These are phyloP conservation scores for Takashimella tepidaria DNA, from an alignment of 1,284 basidiomycete species.

Conservation along the genomic window DNA sequence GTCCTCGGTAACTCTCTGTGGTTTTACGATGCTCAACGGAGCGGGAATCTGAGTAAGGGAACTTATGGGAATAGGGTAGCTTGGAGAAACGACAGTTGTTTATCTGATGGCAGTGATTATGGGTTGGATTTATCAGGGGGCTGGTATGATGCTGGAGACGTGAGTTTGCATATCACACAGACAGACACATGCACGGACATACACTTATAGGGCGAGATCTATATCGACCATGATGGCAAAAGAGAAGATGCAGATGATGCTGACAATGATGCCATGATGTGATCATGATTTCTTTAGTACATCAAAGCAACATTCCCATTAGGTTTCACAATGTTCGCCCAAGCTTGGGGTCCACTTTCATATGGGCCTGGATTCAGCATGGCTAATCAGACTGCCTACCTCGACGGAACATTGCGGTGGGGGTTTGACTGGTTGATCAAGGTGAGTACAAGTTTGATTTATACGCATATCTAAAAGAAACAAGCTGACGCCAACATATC, in stretches of 20 bases:
- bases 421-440: constrained; percentile 87
- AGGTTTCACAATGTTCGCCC: constrained; percentile 70
- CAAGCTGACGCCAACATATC: too few species aligned
- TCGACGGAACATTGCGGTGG: constrained; percentile 82
- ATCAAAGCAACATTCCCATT: constrained; percentile 80
- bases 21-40: constrained; percentile 87
- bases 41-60: constrained; percentile 61
- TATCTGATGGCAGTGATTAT: constrained; percentile 70
- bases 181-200: too few species aligned
- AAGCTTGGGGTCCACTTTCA: constrained; percentile 81
- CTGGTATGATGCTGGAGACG: constrained; percentile 75
- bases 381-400: constrained; percentile 78
- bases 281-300: constrained; percentile 48
- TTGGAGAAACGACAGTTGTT: constrained; percentile 78
- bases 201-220: too few species aligned
- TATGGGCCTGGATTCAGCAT: constrained; percentile 76
- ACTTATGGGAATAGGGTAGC: constrained; percentile 61
- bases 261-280: not conserved
- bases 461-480: too few species aligned
- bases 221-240: too few species aligned
- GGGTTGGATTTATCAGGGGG: constrained; percentile 74
- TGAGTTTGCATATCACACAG: too few species aligned
- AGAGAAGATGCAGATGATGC: too few species aligned
- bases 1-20: constrained; percentile 74
- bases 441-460: constrained; percentile 50